Evolutionary conservation across 2,329 filamentous ascomycete genomes (phyloP).

Genomic region (Hymenoscyphus occultus): DNA sequence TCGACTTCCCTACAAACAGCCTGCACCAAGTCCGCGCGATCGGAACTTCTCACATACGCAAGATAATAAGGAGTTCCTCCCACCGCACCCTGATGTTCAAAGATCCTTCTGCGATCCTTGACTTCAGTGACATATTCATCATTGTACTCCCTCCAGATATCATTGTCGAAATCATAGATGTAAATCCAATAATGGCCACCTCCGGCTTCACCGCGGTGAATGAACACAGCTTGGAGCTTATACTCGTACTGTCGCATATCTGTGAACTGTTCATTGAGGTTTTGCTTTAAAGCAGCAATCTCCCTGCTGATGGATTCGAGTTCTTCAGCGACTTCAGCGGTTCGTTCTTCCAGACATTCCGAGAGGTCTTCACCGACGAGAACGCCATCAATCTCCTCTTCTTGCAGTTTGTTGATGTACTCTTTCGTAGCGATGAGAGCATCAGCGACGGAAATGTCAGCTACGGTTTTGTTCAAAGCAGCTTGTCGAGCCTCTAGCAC

Average conservation of each 20-base stretch:
- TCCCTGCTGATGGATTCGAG: slow-evolving; percentile 45
- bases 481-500: slow-evolving; percentile 45
- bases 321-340: slow-evolving; percentile 44
- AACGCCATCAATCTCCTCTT: slow-evolving; percentile 41
- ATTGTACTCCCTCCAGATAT: slow-evolving; percentile 91
- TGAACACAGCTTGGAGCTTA: slow-evolving; percentile 85
- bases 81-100: slow-evolving; percentile 58
- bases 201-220: slow-evolving; percentile 70
- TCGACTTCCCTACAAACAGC: slow-evolving; percentile 49
- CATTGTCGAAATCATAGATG: slow-evolving; percentile 79
- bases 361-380: slow-evolving; percentile 43
- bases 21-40: slow-evolving; percentile 57
- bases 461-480: slow-evolving; percentile 26
- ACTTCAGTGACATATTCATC: slow-evolving; percentile 75
- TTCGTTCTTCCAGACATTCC: slow-evolving; percentile 44
- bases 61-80: slow-evolving; percentile 79
- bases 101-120: slow-evolving; percentile 62
- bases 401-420: slow-evolving; percentile 44
- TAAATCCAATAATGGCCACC: slow-evolving; percentile 90
- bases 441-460: slow-evolving; percentile 31
- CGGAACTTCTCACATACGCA: slow-evolving; percentile 72
- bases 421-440: slow-evolving; percentile 36
- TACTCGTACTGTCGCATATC: slow-evolving; percentile 68
- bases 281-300: slow-evolving; percentile 43
- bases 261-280: slow-evolving; percentile 54